Evolutionary conservation across 495 filamentous ascomycete genomes (phyloP), one percentile per base, ranked within the genome.

Genomic region (Tuber brumale): DNA sequence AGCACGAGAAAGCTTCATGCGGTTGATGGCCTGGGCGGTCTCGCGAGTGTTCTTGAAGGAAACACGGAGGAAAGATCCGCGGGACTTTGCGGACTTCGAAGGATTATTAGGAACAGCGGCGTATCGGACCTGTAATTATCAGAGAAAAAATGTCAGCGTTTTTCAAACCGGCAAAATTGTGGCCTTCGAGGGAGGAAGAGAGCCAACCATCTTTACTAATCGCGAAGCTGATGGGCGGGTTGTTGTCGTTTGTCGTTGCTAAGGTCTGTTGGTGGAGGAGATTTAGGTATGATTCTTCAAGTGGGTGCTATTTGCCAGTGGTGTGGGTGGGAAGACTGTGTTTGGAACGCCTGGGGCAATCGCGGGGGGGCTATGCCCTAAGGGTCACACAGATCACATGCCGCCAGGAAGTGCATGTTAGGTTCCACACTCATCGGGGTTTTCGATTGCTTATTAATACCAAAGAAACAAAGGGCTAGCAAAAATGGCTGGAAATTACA

Each of bases 31-130:
- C 88, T 97, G 94, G 75, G 95, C 96, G 80, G 95, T 97, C 89
- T 99, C 96, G 85, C 95, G 93, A 86, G 95, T 97, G 91, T 99
- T 98, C 91, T 98, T 98, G 92, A 97, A 97, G 82, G 92, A 95
- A 84, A 97, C 94, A 83, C 95, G 94, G 81, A 99, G 93, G 90
- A 98, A 98, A 85, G 94, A 92, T 86, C 96, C 96, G 86, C 95
- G 94, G 84, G 94, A 91, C 87, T 94, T 93, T 86, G 95, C 96
- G 86, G 93, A 96, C 89, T 98, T 99, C 81, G 90, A 89, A 85
- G 91, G 87, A 82, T 92, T 87, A 86, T 97, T 94, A 84, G 93
- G 88, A 84, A 91, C 93, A 83, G 92, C 93, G 88, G 94, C 94
- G 94, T 99, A 98, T 87, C 95, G 94, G 89, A 97, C 95, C 95